A percentile compares a stretch with the other conserved stretches of the same genome.
Conservation (phyloP, 257 asterid species). For the Eucommia ulmoides region DNA sequence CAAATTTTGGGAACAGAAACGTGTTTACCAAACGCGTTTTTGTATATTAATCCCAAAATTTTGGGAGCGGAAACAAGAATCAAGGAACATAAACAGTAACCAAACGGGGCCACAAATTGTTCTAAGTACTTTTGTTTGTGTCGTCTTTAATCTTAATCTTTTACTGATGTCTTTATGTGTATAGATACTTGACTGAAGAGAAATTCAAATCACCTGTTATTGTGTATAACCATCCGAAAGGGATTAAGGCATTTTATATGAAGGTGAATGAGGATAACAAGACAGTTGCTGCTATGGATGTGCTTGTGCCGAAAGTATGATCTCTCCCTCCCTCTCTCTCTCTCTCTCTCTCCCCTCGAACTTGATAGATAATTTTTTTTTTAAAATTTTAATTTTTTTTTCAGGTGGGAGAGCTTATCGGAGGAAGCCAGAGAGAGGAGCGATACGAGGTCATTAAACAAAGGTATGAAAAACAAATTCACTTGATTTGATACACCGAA, state of each 20-base stretch:
- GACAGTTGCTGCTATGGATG: constrained; percentile 99
- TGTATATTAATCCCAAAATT: no score
- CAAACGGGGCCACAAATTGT: no score
- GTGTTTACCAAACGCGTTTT: no score
- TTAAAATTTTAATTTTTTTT: not conserved
- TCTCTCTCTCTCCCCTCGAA: constrained; percentile 1
- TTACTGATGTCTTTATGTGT: constrained; percentile 7
- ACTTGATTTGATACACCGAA: not conserved
- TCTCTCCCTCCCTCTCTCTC: not conserved
- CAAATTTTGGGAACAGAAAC: no score
- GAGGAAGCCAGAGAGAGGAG: constrained; percentile 99
- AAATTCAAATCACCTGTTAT: constrained; percentile 78
- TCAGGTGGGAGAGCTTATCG: constrained; percentile 96
- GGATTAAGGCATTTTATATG: constrained; percentile 92
- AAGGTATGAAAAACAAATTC: constrained; percentile 33
- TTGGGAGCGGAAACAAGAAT: no score
- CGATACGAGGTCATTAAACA: constrained; percentile 58
- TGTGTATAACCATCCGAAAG: constrained; percentile 93
- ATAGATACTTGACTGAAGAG: constrained; percentile 87
- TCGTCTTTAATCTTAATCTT: not conserved
- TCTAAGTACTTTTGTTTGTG: not conserved
- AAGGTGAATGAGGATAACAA: constrained; percentile 83
- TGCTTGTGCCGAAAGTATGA: constrained; percentile 89
- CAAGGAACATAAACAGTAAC: no score
- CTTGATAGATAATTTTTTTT: no score